A percentile compares a stretch with the other conserved stretches of the same genome.
These are phyloP conservation scores for Fraxinus sp. DNA, from an alignment of 305 asterid genomes.

Conservation along the genomic window DNA sequence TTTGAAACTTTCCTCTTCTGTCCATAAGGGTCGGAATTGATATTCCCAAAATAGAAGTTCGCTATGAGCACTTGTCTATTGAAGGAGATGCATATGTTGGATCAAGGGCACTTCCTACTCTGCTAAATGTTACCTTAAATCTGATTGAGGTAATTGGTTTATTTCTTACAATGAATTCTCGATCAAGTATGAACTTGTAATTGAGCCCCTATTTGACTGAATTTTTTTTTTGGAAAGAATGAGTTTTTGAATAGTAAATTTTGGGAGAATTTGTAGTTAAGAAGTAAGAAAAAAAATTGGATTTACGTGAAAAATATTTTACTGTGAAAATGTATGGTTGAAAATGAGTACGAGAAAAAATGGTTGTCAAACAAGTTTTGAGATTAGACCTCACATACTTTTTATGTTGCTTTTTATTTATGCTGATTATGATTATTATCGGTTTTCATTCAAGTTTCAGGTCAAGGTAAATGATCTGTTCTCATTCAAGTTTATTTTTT, in stretches of 20 bases:
- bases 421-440: neutral
- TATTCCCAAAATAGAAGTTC: conserved; percentile 81
- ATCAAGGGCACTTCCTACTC: conserved; percentile 91
- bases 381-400: neutral
- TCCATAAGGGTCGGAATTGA: conserved; percentile 73
- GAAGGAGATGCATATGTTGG: conserved; percentile 80
- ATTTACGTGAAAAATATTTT: neutral
- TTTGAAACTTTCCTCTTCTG: conserved; percentile 15
- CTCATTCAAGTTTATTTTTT: neutral
- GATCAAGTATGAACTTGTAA: neutral
- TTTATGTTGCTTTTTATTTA: neutral
- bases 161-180: neutral
- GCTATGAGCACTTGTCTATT: conserved; percentile 63
- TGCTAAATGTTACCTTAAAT: conserved; percentile 67
- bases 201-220: neutral
- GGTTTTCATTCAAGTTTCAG: conserved; percentile 11
- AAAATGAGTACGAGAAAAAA: neutral
- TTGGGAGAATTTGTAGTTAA: neutral
- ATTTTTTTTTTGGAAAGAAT: neutral
- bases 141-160: conserved; percentile 55
- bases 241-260: neutral
- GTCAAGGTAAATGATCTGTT: neutral
- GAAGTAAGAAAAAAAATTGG: neutral
- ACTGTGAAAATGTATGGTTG: neutral
- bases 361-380: neutral